Evolutionary conservation across 257 asterid genomes (phyloP), one percentile per base, ranked within the genome.

Genomic region (Echium plantagineum): DNA sequence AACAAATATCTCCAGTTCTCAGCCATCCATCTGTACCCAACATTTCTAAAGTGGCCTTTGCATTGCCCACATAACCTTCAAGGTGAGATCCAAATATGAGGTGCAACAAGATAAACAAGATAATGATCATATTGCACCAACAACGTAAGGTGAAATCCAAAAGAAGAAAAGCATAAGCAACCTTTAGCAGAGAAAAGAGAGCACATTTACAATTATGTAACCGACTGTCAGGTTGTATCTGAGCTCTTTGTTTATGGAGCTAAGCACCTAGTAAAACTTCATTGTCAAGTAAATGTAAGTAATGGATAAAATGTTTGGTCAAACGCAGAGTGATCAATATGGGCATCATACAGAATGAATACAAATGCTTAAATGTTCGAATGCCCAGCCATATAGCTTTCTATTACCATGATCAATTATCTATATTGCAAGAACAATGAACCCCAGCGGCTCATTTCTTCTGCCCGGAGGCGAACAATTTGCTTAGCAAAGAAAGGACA

Each of bases 1-100:
- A 80, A 60, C 86, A 80, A 16, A 82, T 59, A 67, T 83, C 90
- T 3, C 86, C 86, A 7, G 84, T 83, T 54, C 71, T 75, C 66
- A 80, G 48, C 90, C 86, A 83, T 59, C 73, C 80, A 6, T 58
- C 78, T 0, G 65, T 48, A 30, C 61, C 62, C 57, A 77, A 54
- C 26, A 64, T 54, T 64, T 75, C 84, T 24, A 77, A 69, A 64
- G 79, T 77, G 13, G 75, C 65, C 71, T 74, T 76, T 5, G 72
- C 63, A 51, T 83, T 66, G 15, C 62, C 70, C 58, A 77, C 57
- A 58, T 80, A 80, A 49, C 84, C 86, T 83, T 56, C 72, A 57
- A 57, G 55, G 16, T 2, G 6, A 2, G 3, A 4, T 4, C 21
- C 38, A 26, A 3, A 12, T 6, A 18, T 6, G 48, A 10, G 2